phyloP scores from a whole-genome alignment of 805 yeast species.

The Yamadazyma laniorum region DNA sequence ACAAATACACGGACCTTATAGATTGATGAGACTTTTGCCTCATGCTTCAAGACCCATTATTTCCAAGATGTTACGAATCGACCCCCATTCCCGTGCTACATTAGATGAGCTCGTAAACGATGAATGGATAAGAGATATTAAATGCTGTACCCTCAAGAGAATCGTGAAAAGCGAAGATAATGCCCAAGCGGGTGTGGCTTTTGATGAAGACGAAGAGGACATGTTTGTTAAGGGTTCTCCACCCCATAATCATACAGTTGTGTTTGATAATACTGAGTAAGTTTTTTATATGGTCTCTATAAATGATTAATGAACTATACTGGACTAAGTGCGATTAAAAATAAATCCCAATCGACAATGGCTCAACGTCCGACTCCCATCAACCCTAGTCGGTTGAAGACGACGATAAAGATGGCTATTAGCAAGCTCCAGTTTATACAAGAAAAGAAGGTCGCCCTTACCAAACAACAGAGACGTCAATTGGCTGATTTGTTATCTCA shows the following conservation, averaged over 20 bases:
- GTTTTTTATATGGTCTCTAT: neutral
- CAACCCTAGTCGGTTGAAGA: slow-evolving; percentile 36
- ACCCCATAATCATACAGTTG: slow-evolving; percentile 40
- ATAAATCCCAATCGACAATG: slow-evolving; percentile 6
- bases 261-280: slow-evolving; percentile 16
- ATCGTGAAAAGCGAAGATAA: slow-evolving; percentile 19
- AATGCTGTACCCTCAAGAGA: slow-evolving; percentile 52
- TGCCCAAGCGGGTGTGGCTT: slow-evolving; percentile 20
- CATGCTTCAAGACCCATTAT: slow-evolving; percentile 80
- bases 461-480: slow-evolving; percentile 69
- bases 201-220: slow-evolving; percentile 40
- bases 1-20: slow-evolving; percentile 78
- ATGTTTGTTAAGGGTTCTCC: slow-evolving; percentile 36
- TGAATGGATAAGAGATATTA: slow-evolving; percentile 67
- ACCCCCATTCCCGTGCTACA: slow-evolving; percentile 61
- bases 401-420: slow-evolving; percentile 62
- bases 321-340: neutral
- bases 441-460: slow-evolving; percentile 69
- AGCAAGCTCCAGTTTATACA: slow-evolving; percentile 69
- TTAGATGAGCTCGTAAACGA: slow-evolving; percentile 64
- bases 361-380: slow-evolving; percentile 24
- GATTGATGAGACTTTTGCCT: slow-evolving; percentile 76
- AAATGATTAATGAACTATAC: neutral
- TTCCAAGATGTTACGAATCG: slow-evolving; percentile 62
- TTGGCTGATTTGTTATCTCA: slow-evolving; percentile 66